Base-by-base conservation (phyloP, 1,139 yeast genomes). In the Lodderomyces orthopsilosis region DNA sequence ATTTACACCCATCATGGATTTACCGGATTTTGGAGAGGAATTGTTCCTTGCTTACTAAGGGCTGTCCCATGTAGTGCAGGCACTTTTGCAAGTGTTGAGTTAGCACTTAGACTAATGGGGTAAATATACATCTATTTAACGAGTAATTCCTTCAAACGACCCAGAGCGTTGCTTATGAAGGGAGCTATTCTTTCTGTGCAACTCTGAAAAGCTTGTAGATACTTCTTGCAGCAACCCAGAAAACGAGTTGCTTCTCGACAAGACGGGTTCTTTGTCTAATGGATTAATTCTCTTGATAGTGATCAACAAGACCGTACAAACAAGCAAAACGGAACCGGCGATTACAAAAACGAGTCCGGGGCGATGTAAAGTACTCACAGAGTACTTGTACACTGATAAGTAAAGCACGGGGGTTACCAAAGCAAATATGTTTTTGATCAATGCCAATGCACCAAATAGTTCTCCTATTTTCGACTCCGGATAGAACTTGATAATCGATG, bases 1-100 rank as follows among this genome's bases (percentile, higher is more conserved):
- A 80, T 85, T 1, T 67, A 66, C 59, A 53, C 51, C 2, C 54
- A 62, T 1, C 70, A 69, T 32, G 90, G 91, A 0, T 47, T 70
- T 13, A 50, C 65, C 6, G 90, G 89, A 0, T 81, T 84, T 56
- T 84, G 89, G 88, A 70, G 79, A 51, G 91, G 93, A 2, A 68
- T 85, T 35, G 77, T 75, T 2, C 93, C 91, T 0, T 83, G 90
- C 33, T 67, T 85, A 45, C 53, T 83, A 22, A 66, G 93, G 50
- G 91, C 91, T 0, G 70, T 81, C 22, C 91, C 91, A 1, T 83
- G 88, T 47, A 79, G 85, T 48, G 88, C 90, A 0, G 85, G 86
- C 8, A 84, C 91, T 0, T 84, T 84, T 68, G 87, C 88, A n/a
- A 77, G 84, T 36, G 91, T 83, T 1, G 91, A 84, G 57, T 65